Conservation (phyloP, 2,329 filamentous ascomycete species). For the Phialophora tarda region DNA sequence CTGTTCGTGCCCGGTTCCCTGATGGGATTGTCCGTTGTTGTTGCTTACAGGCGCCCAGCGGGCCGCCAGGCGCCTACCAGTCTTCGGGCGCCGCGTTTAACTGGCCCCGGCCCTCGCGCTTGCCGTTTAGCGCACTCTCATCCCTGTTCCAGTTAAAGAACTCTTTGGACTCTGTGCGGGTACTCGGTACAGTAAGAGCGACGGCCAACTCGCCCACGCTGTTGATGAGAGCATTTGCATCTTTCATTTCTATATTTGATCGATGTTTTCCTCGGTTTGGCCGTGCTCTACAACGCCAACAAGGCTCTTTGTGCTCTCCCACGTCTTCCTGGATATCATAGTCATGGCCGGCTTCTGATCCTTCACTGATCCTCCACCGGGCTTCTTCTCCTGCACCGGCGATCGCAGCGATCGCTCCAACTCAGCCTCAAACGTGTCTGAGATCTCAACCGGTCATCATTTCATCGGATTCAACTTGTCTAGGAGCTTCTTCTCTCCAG, state of each 20-base stretch:
- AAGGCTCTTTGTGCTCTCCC: background rate
- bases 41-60: constrained; percentile 17
- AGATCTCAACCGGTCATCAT: background rate
- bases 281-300: background rate
- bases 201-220: background rate
- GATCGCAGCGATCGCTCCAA: background rate
- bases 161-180: background rate
- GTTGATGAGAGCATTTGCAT: background rate
- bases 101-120: constrained; percentile 10
- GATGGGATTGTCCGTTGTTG: constrained; percentile 9
- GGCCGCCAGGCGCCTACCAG: constrained; percentile 3
- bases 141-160: constrained; percentile 8
- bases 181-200: background rate
- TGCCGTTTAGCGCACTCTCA: constrained; percentile 1
- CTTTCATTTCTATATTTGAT: background rate
- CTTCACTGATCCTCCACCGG: background rate
- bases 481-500: background rate
- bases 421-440: background rate
- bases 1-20: constrained; percentile 1
- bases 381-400: background rate
- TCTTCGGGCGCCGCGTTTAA: background rate
- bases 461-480: constrained; percentile 30
- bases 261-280: background rate
- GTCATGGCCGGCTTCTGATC: background rate
- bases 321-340: background rate